A percentile compares a stretch with the other conserved stretches of the same genome.
Evolutionary conservation across 1,284 basidiomycete species (phyloP).

Genomic region (Hymenochaete sp.): DNA sequence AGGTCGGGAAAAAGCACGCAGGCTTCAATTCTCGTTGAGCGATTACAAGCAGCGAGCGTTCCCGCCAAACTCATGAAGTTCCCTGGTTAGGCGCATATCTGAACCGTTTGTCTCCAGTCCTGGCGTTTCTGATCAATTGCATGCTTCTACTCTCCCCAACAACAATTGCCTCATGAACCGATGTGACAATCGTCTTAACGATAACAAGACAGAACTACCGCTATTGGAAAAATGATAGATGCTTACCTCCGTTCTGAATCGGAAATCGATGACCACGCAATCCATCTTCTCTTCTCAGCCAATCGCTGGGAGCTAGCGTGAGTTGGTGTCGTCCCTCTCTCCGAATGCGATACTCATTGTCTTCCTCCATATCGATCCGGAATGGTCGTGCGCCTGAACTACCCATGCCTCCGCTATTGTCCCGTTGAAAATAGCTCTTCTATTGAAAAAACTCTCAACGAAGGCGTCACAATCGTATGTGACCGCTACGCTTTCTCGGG

Average conservation of each 20-base stretch:
- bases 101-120: neutral
- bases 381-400: too few species aligned
- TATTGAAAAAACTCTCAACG: slow-evolving; percentile 52
- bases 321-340: slow-evolving; percentile 4
- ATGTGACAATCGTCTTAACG: too few species aligned
- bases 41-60: slow-evolving; percentile 35
- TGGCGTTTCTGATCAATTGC: neutral
- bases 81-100: slow-evolving; percentile 52
- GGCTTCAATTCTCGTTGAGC: slow-evolving; percentile 49
- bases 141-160: neutral
- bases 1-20: slow-evolving; percentile 90
- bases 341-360: neutral
- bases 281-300: slow-evolving; percentile 93
- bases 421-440: slow-evolving; percentile 38
- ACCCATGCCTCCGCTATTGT: neutral
- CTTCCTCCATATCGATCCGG: neutral
- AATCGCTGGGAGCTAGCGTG: slow-evolving; percentile 95
- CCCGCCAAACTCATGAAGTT: slow-evolving; percentile 65
- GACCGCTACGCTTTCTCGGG: slow-evolving; percentile 98
- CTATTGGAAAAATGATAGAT: slow-evolving; percentile 92
- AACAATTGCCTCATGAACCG: too few species aligned
- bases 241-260: slow-evolving; percentile 78
- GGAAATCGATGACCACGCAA: slow-evolving; percentile 85
- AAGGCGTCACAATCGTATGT: slow-evolving; percentile 74
- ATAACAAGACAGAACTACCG: slow-evolving; percentile 75